Evolutionary conservation across 2,329 filamentous ascomycete species (phyloP).

Genomic region (Pseudogymnoascus sp.): DNA sequence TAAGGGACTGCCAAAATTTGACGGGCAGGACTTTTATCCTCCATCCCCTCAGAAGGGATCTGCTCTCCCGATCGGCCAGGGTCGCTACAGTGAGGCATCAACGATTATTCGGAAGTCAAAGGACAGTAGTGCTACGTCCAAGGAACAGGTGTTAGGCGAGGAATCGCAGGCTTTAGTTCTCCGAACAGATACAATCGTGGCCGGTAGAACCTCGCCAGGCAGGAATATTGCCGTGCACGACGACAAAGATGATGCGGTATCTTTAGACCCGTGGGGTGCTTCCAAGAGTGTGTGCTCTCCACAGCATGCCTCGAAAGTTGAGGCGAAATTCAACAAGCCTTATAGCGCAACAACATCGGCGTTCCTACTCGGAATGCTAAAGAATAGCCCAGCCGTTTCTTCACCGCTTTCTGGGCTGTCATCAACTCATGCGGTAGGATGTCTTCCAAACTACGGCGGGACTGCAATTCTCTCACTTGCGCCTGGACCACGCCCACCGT

Average conservation of each 20-base stretch:
- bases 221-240: not conserved
- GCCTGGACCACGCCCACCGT: slow-evolving; percentile 14
- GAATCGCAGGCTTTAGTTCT: slow-evolving; percentile 8
- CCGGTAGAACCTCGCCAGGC: not conserved
- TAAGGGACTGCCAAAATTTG: slow-evolving; percentile 53
- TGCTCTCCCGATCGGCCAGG: slow-evolving; percentile 8
- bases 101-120: slow-evolving; percentile 12
- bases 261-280: slow-evolving; percentile 18
- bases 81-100: slow-evolving; percentile 1
- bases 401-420: slow-evolving; percentile 26
- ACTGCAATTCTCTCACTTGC: slow-evolving; percentile 28
- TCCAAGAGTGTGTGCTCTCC: not conserved
- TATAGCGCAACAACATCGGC: not conserved
- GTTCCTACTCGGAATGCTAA: slow-evolving; percentile 27
- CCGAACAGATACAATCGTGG: not conserved
- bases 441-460: slow-evolving; percentile 28
- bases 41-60: slow-evolving; percentile 43
- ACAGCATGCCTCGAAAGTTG: not conserved
- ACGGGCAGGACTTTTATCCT: slow-evolving; percentile 58
- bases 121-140: not conserved
- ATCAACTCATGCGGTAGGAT: slow-evolving; percentile 28
- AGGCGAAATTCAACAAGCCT: not conserved
- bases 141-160: slow-evolving; percentile 12
- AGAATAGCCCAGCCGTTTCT: slow-evolving; percentile 15
- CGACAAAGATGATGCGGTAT: slow-evolving; percentile 15